Base-by-base conservation (phyloP, 108 stramenopile genomes). In the Stephanodiscus triporus region DNA sequence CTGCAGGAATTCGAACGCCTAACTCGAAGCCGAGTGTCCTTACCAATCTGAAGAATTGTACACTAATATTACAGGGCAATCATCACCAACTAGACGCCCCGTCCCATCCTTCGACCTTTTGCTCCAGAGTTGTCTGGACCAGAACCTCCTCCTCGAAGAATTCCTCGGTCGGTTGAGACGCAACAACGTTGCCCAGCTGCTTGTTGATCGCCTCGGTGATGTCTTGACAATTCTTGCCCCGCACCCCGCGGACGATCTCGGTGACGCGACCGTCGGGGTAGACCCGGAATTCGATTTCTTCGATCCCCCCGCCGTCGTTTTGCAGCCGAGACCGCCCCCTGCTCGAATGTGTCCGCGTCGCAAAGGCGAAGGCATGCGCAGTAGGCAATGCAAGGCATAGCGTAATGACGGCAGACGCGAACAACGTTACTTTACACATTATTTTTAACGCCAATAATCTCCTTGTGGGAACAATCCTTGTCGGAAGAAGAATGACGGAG, bases 201-300 rank as follows among this genome's bases (percentile, higher is more conserved):
- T 89, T 71, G 55, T 95, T 93, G 67, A 95, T 86, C 5, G 70
- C 69, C 48, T 90, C 86, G 17, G 94, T 93, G 19, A 91, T 68
- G 58, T 86, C 77, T 66, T 88, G 76, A 56, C 94, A 95, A 42
- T 87, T 84, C 9, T 64, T 63, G 0, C 94, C 94, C 75, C 89
- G 91, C 29, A 95, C 86, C 9, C 94, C 94, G 34, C 79, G 75
- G n/a, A 95, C 94, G 4, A 70, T 79, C 72, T 95, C 91, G 55
- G 91, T 90, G 9, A 95, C 84, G 23, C 94, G 86, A n/a, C 93
- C 93, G 76, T 89, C 93, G 42, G 90, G 87, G 65, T 84, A 88
- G 37, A 95, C 90, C 58, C 84, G 83, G 72, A 91, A 95, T 80
- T 92, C 89, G 65, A 95, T 86, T 63, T 81, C 83, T 76, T 92